A percentile compares a stretch with the other conserved stretches of the same genome.
Evolutionary conservation across 208 protist species (phyloP).

Genomic region (Trypanosoma scelopori): DNA sequence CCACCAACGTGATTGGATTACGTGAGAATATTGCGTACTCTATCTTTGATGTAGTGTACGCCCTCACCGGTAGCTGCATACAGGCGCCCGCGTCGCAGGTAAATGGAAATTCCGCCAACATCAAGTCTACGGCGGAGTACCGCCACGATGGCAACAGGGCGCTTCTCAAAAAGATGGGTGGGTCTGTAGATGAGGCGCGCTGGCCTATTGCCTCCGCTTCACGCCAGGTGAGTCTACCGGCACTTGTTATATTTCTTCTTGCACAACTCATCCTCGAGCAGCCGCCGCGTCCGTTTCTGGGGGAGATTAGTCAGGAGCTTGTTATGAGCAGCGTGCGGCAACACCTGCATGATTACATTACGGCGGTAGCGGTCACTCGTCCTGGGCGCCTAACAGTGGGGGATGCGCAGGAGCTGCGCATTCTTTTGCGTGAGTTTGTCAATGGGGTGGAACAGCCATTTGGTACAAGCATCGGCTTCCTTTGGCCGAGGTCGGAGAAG

Average conservation of each 20-base stretch:
- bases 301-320: constrained; percentile 44
- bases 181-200: constrained; percentile 63
- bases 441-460: constrained; percentile 86
- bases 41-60: constrained; percentile 89
- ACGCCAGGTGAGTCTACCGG: constrained; percentile 77
- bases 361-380: constrained; percentile 63
- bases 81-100: constrained; percentile 47
- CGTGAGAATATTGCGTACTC: constrained; percentile 62
- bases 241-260: constrained; percentile 82
- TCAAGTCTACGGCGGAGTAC: constrained; percentile 64
- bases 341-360: constrained; percentile 88
- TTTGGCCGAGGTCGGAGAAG: constrained; percentile 82
- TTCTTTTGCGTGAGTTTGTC: constrained; percentile 83
- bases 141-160: constrained; percentile 79
- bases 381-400: constrained; percentile 63
- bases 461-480: constrained; percentile 74
- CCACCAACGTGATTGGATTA: constrained; percentile 63
- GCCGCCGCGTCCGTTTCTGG: constrained; percentile 39
- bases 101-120: constrained; percentile 21
- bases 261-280: constrained; percentile 83
- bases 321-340: constrained; percentile 71
- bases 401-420: constrained; percentile 79
- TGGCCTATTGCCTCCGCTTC: constrained; percentile 68
- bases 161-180: constrained; percentile 85
- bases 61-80: constrained; percentile 76